Evolutionary conservation across 2,329 filamentous ascomycete species (phyloP).

Genomic region (Penicillium sp.): DNA sequence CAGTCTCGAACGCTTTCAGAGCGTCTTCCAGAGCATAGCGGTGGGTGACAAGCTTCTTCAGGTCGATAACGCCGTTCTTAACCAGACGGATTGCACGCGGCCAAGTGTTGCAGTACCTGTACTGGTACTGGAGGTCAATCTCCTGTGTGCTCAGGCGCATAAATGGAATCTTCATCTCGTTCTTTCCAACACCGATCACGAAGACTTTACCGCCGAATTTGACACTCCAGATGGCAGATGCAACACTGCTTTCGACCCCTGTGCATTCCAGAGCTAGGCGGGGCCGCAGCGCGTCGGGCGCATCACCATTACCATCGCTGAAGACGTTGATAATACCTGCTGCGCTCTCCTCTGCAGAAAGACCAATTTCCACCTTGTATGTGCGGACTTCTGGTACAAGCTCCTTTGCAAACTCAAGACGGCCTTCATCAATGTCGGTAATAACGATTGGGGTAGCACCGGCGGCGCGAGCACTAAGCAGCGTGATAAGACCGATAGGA

Average conservation of each 20-base stretch:
- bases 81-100: conserved; percentile 88
- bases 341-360: conserved; percentile 70
- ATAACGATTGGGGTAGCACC: conserved; percentile 91
- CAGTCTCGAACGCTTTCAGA: conserved; percentile 85
- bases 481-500: conserved; percentile 87
- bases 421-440: conserved; percentile 89
- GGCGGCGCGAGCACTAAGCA: conserved; percentile 82
- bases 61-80: conserved; percentile 79
- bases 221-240: conserved; percentile 82
- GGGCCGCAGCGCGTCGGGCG: conserved; percentile 70
- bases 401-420: conserved; percentile 82
- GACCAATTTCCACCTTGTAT: conserved; percentile 57
- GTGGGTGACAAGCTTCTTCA: conserved; percentile 85
- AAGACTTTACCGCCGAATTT: conserved; percentile 98
- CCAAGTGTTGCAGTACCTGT: conserved; percentile 96
- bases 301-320: conserved; percentile 51
- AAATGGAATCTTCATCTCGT: conserved; percentile 94
- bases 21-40: conserved; percentile 85
- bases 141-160: conserved; percentile 90
- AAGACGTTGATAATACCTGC: conserved; percentile 71
- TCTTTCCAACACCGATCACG: conserved; percentile 92
- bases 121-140: conserved; percentile 95
- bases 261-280: conserved; percentile 89
- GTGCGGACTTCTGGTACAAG: conserved; percentile 80
- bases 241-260: conserved; percentile 87